Conservation (phyloP, 805 yeast genomes). For the Wickerhamiella kurtzmanii region DNA sequence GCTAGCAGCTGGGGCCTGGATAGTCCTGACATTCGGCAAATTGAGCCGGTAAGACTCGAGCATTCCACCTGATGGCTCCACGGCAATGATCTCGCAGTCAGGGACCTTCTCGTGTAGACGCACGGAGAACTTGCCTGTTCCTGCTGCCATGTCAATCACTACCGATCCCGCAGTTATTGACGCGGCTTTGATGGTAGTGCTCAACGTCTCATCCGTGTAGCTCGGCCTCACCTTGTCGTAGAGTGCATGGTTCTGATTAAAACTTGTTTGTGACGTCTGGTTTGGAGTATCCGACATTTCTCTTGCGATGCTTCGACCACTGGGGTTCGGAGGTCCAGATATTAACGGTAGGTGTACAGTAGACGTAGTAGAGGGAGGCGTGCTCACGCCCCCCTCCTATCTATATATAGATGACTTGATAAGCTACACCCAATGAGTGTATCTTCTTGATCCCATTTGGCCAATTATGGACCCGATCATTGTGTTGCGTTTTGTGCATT, state of each 20-base stretch:
- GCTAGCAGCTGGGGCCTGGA: conserved; percentile 33
- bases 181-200: conserved; percentile 30
- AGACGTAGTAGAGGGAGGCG: too few species aligned
- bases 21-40: conserved; percentile 32
- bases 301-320: background rate
- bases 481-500: background rate
- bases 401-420: background rate
- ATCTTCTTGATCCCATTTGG: too few species aligned
- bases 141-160: conserved; percentile 42
- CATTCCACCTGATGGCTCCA: conserved; percentile 51
- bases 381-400: too few species aligned
- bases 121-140: conserved; percentile 43
- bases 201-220: conserved; percentile 32
- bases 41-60: conserved; percentile 32
- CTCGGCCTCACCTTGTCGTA: conserved; percentile 44
- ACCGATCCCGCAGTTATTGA: conserved; percentile 24
- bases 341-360: too few species aligned
- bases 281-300: conserved; percentile 15
- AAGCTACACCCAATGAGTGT: too few species aligned
- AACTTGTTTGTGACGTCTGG: conserved; percentile 34
- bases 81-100: conserved; percentile 29
- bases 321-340: too few species aligned
- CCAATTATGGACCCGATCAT: background rate
- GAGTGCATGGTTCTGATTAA: conserved; percentile 37
- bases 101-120: conserved; percentile 27